Percentiles rank a stretch among this genome's conserved stretches.
Conservation (phyloP, 176 grass and related monocot species). For the Oryza rufipogon region DNA sequence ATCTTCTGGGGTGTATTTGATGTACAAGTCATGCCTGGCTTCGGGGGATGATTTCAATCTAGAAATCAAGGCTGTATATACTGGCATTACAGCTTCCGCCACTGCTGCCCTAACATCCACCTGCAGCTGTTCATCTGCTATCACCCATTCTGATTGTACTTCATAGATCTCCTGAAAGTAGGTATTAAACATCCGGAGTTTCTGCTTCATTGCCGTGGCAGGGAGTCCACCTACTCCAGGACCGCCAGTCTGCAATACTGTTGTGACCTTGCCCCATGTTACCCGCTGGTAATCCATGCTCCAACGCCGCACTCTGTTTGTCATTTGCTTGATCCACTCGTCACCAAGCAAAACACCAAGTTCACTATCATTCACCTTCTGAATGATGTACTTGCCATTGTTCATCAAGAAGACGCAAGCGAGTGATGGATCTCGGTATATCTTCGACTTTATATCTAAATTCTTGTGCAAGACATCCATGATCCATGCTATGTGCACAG, state of each 20-base stretch:
- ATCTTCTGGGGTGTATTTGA: conserved; percentile 75
- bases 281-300: conserved; percentile 71
- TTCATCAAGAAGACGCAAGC: conserved; percentile 87
- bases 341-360: conserved; percentile 75
- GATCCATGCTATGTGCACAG: conserved; percentile 92
- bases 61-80: conserved; percentile 59
- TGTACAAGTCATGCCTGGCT: conserved; percentile 49
- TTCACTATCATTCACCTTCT: conserved; percentile 85
- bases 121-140: conserved; percentile 75
- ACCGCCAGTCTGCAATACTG: conserved; percentile 67
- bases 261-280: conserved; percentile 81
- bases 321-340: conserved; percentile 88
- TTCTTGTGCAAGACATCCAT: conserved; percentile 95
- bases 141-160: conserved; percentile 62
- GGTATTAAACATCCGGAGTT: conserved; percentile 80
- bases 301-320: conserved; percentile 79
- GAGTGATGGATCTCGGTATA: conserved; percentile 77
- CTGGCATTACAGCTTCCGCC: conserved; percentile 61
- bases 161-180: conserved; percentile 81
- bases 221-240: conserved; percentile 53
- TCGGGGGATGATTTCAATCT: conserved; percentile 64
- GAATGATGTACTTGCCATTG: conserved; percentile 87
- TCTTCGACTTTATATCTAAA: conserved; percentile 80
- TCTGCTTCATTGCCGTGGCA: conserved; percentile 60
- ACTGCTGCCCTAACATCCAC: conserved; percentile 61